phyloP scores from a whole-genome alignment of 2,329 filamentous ascomycete genomes.

The Sporothrix euskadiensis region DNA sequence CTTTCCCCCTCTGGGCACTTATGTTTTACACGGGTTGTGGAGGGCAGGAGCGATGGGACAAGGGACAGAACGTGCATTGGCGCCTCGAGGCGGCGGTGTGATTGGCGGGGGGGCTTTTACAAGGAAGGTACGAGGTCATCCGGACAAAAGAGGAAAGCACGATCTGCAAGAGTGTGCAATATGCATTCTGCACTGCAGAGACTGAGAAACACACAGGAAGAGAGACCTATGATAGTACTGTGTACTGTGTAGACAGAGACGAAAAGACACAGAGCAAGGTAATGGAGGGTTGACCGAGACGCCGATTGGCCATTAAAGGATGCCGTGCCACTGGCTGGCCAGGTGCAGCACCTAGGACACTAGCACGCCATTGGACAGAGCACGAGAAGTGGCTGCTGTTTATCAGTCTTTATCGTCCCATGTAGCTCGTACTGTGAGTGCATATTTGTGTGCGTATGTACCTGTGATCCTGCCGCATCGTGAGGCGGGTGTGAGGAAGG shows the following conservation, averaged over 20 bases:
- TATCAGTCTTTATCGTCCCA: background rate
- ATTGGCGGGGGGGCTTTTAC: slow-evolving; percentile 21
- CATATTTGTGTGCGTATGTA: background rate
- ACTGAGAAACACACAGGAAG: background rate
- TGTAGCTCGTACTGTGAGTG: background rate
- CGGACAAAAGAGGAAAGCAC: slow-evolving; percentile 14
- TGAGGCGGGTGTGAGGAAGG: background rate
- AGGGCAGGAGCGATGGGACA: slow-evolving; percentile 14
- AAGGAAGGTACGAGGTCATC: slow-evolving; percentile 10
- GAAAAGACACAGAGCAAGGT: background rate
- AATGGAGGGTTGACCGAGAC: slow-evolving; percentile 12
- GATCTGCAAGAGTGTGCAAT: background rate
- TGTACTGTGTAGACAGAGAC: background rate
- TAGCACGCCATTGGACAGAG: slow-evolving; percentile 37
- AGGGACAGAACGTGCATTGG: slow-evolving; percentile 3
- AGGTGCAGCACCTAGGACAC: slow-evolving; percentile 26
- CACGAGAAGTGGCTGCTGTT: background rate
- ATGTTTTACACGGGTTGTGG: background rate
- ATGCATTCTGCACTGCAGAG: background rate
- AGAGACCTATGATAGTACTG: background rate
- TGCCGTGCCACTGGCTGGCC: slow-evolving; percentile 36
- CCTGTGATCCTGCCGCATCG: background rate
- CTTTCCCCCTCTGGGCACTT: background rate
- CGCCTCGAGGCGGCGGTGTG: slow-evolving; percentile 4
- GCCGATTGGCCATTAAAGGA: slow-evolving; percentile 39